Percentiles rank a stretch among this genome's conserved stretches.
phyloP scores from a whole-genome alignment of 768 basidiomycete species.

The Candolleomyces eurysporus region DNA sequence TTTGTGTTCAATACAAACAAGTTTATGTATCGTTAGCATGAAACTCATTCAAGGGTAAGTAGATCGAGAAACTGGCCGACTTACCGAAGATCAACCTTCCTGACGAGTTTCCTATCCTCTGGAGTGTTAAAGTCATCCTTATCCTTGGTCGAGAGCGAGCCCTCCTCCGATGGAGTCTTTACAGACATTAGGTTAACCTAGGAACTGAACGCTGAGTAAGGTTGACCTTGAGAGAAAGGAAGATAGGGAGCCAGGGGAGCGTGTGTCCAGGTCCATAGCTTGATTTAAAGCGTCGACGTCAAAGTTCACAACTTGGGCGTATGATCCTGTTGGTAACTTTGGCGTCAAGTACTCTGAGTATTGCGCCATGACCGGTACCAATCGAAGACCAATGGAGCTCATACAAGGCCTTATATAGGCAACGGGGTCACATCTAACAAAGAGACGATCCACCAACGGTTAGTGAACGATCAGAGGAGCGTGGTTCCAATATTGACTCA shows the following conservation, averaged over 20 bases:
- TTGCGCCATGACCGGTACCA: neutral
- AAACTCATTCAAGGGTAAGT: neutral
- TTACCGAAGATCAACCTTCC: conserved; percentile 43
- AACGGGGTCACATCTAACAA: neutral
- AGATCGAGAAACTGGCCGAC: conserved; percentile 4
- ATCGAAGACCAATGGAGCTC: neutral
- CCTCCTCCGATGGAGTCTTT: conserved; percentile 5
- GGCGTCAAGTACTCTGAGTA: neutral
- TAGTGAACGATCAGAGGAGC: neutral
- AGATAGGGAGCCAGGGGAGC: neutral
- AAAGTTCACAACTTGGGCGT: neutral
- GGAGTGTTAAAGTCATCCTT: conserved; percentile 24
- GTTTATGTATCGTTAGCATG: neutral
- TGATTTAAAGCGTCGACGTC: neutral
- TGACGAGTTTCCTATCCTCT: conserved; percentile 34
- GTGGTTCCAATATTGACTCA: neutral
- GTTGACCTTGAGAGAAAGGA: neutral
- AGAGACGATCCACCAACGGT: neutral
- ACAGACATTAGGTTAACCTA: neutral
- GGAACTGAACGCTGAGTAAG: neutral
- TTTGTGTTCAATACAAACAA: conserved; percentile 10
- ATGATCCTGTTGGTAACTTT: neutral
- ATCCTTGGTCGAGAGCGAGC: conserved; percentile 10
- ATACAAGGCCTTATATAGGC: neutral
- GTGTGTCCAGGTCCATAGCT: neutral